These are phyloP conservation scores for Rubia yunnanensis DNA, from an alignment of 257 asterid genomes.

Conservation along the genomic window DNA sequence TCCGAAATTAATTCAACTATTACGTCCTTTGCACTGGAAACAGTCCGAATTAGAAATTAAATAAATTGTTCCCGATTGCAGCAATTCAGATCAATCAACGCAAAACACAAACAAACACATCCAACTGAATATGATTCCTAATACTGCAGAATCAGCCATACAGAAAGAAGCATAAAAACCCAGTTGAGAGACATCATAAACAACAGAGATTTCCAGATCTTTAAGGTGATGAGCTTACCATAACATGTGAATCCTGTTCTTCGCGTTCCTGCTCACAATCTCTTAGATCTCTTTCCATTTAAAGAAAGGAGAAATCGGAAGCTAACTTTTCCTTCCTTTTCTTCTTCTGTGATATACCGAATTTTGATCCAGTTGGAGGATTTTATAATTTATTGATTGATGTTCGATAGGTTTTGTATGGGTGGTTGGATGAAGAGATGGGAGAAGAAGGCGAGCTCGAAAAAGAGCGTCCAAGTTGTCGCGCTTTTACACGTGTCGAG, in stretches of 20 bases:
- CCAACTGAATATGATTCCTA: not conserved
- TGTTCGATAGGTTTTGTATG: not conserved
- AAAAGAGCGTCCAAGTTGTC: constrained; percentile 26
- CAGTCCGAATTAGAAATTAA: not conserved
- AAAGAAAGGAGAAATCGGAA: not conserved
- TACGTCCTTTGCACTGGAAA: not conserved
- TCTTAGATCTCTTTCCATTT: constrained; percentile 15
- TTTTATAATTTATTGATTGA: not conserved
- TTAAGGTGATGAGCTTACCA: constrained; percentile 13
- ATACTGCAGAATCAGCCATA: no score
- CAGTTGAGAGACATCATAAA: not conserved
- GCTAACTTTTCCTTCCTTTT: not conserved
- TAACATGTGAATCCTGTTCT: constrained; percentile 29
- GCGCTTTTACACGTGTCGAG: constrained; percentile 32
- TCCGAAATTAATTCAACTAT: not conserved
- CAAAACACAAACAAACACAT: not conserved
- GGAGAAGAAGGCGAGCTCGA: not conserved
- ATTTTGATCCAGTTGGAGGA: not conserved
- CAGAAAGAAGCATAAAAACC: no score
- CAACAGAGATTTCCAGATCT: not conserved
- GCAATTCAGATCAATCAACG: not conserved
- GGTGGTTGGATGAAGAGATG: not conserved
- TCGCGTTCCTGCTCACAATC: constrained; percentile 8
- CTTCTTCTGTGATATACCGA: not conserved
- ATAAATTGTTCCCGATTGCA: not conserved